Percentiles rank a stretch among this genome's conserved stretches.
Conservation (phyloP, 106 monocot genomes). For the Platanthera guangdongensis region DNA sequence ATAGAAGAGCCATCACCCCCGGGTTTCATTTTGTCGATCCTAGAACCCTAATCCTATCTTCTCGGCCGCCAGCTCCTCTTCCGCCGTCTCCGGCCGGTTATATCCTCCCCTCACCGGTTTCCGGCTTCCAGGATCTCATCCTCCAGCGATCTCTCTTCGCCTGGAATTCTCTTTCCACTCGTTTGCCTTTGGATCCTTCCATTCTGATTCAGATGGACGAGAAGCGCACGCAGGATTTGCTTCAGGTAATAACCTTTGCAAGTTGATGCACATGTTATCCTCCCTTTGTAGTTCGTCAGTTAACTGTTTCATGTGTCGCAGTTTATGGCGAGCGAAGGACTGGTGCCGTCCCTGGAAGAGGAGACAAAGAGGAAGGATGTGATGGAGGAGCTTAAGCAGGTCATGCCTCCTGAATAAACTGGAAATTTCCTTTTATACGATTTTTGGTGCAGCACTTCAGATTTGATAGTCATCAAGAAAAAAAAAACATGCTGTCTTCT, state of each 20-base stretch:
- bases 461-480: not conserved
- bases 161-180: not conserved
- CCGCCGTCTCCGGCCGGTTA: not conserved
- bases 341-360: slow-evolving; percentile 1
- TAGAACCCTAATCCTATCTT: slow-evolving; percentile 3
- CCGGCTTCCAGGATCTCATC: not conserved
- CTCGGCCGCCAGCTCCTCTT: not conserved
- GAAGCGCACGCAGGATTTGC: not conserved
- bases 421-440: not conserved
- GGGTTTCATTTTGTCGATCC: not conserved
- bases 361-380: slow-evolving; percentile 10
- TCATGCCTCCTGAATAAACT: not conserved
- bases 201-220: not conserved
- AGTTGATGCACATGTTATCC: not conserved
- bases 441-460: not conserved
- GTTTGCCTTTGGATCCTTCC: not conserved
- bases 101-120: not conserved
- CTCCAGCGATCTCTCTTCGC: not conserved
- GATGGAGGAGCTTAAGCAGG: slow-evolving; percentile 7
- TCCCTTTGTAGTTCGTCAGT: not conserved
- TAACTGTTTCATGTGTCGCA: not conserved
- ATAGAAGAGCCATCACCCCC: not conserved
- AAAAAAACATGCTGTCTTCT: not conserved
- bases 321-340: slow-evolving; percentile 5
- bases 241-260: not conserved